Evolutionary conservation across 2,329 filamentous ascomycete genomes (phyloP), one percentile per base, ranked within the genome.

Genomic region (Sphaerulina populicola): DNA sequence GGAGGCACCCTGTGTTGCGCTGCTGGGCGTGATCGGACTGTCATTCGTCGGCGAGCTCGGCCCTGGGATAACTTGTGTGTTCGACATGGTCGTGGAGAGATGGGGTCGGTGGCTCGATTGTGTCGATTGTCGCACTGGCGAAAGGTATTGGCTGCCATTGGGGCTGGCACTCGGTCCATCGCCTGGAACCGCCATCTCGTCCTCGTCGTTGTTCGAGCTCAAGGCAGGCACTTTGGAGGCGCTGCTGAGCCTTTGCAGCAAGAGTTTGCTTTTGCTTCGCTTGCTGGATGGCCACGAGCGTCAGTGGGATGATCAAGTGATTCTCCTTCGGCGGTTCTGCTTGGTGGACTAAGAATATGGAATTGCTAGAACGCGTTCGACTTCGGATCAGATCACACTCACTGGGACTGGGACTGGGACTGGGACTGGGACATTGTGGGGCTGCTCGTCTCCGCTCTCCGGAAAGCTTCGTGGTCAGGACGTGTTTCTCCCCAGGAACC

Each of bases 171-270:
- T 43, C 35, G 29, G 21, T 36, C 27, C 43, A 37, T 52, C 45
- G 18, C 11, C 12, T 14, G 53, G 51, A 29, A 45, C 58, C 36
- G 52, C 31, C 53, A 49, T 59, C 39, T 44, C 42, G 47, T 46
- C 23, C 15, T 53, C 48, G 30, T 50, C 41, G 41, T 42, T 46
- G 35, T 21, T 53, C 29, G 53, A 46, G 44, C 52, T 55, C 41
- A 61, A 57, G 63, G 54, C 63, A 53, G 56, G 62, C 18, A 72
- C 71, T 43, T 73, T 70, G 44, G 69, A 64, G 18, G 37, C 27
- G 55, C 72, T 75, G 55, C 71, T 72, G 53, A 72, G 75, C 51
- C 76, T 74, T 52, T 76, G 74, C 59, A 76, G 69, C 18, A 80
- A 66, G 31, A 77, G 75, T 54, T 77, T 72, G 42, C 77, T 75